These are phyloP conservation scores for Mycena rebaudengoi DNA, from an alignment of 768 basidiomycete genomes.

Conservation along the genomic window DNA sequence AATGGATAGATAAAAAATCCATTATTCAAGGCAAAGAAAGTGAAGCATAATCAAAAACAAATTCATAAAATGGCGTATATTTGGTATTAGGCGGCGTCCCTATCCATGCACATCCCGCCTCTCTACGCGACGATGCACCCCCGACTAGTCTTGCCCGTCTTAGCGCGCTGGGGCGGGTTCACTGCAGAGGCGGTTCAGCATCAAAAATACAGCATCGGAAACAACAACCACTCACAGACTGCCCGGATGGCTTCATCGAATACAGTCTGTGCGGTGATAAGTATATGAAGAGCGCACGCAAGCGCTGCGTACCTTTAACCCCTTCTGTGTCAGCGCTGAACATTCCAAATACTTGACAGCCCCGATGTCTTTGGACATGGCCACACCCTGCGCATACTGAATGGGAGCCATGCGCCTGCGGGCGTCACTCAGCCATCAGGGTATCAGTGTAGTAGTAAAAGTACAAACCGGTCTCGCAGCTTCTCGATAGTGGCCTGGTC, in stretches of 20 bases:
- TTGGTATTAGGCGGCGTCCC: slow-evolving; percentile 41
- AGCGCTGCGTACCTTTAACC: slow-evolving; percentile 65
- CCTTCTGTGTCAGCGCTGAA: slow-evolving; percentile 97
- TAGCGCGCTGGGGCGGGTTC: slow-evolving; percentile 68
- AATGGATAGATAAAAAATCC: not conserved
- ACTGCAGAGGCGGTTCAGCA: slow-evolving; percentile 51
- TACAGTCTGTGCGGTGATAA: slow-evolving; percentile 64
- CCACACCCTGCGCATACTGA: slow-evolving; percentile 88
- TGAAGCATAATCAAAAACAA: slow-evolving; percentile 50
- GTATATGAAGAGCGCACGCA: not conserved
- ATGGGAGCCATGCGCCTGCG: slow-evolving; percentile 93
- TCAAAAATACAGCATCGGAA: not conserved
- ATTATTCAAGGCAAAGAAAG: not conserved
- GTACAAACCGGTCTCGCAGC: slow-evolving; percentile 82
- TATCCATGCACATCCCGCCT: slow-evolving; percentile 16
- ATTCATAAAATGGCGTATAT: slow-evolving; percentile 72
- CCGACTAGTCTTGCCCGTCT: slow-evolving; percentile 51
- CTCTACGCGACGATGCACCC: slow-evolving; percentile 80
- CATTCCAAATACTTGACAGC: slow-evolving; percentile 98
- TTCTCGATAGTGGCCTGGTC: slow-evolving; percentile 93
- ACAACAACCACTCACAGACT: slow-evolving; percentile 75
- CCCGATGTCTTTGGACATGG: slow-evolving; percentile 92
- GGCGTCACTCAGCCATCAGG: slow-evolving; percentile 12
- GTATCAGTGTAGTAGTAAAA: not conserved
- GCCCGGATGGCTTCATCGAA: slow-evolving; percentile 99